A percentile compares a stretch with the other conserved stretches of the same genome.
These are phyloP conservation scores for Lipomyces kockii DNA, from an alignment of 805 yeast genomes.

Conservation along the genomic window DNA sequence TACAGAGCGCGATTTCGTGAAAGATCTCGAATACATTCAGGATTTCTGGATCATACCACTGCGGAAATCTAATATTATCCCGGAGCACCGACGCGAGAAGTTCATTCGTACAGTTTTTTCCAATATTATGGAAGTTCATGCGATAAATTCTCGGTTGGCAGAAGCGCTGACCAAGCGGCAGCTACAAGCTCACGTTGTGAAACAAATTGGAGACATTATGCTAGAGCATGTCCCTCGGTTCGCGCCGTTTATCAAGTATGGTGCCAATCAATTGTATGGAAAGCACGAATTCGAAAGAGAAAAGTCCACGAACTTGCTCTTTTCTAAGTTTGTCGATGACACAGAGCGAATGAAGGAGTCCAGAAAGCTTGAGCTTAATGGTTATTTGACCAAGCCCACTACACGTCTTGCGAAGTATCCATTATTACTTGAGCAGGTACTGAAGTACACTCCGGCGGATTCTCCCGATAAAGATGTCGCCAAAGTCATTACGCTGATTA, in stretches of 20 bases:
- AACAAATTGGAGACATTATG: conserved; percentile 84
- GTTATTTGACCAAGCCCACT: conserved; percentile 92
- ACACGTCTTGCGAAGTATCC: conserved; percentile 96
- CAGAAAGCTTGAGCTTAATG: conserved; percentile 86
- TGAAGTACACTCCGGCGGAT: conserved; percentile 79
- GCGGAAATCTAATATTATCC: conserved; percentile 82
- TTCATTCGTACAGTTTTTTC: conserved; percentile 91
- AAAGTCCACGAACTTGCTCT: conserved; percentile 83
- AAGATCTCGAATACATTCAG: conserved; percentile 88
- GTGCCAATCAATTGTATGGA: conserved; percentile 94
- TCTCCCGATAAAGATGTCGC: conserved; percentile 71
- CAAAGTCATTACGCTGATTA: conserved; percentile 74
- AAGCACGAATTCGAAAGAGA: conserved; percentile 94
- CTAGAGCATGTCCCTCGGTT: conserved; percentile 82
- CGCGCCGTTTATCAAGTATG: conserved; percentile 90
- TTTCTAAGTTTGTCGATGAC: conserved; percentile 92
- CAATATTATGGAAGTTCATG: conserved; percentile 83
- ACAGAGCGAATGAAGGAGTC: conserved; percentile 84
- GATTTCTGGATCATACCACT: conserved; percentile 94
- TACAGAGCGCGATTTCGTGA: conserved; percentile 93
- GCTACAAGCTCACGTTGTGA: conserved; percentile 80
- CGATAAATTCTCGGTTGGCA: conserved; percentile 80
- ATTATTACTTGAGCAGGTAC: conserved; percentile 75
- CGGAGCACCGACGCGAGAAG: conserved; percentile 85
- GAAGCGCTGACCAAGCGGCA: conserved; percentile 89